Conservation (phyloP, 495 filamentous ascomycete genomes). For the Penicillium parvum region DNA sequence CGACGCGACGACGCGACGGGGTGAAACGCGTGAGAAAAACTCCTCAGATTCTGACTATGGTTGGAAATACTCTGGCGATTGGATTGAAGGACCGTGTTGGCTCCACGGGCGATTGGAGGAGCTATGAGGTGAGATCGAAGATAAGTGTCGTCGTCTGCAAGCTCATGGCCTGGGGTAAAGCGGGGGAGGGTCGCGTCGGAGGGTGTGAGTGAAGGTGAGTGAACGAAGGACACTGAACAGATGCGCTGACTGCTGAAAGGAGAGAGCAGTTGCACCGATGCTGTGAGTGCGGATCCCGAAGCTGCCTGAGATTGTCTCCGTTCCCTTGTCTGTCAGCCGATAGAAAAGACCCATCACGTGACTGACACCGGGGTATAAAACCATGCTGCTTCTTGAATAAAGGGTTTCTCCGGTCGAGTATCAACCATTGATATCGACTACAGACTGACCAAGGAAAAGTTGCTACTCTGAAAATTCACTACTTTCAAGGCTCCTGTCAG, state of each 20-base stretch:
- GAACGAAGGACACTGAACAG: conserved; percentile 4
- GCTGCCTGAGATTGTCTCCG: conserved; percentile 13
- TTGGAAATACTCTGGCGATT: neutral
- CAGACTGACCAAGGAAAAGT: too few relatives aligned
- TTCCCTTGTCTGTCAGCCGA: conserved; percentile 2
- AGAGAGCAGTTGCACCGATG: conserved; percentile 11
- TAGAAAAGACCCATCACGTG: neutral
- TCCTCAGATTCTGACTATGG: neutral
- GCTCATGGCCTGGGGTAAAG: conserved; percentile 21
- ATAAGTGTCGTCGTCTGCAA: conserved; percentile 10
- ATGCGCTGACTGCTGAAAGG: conserved; percentile 9
- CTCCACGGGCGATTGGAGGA: neutral
- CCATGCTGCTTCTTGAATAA: too few relatives aligned
- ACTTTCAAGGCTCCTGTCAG: too few relatives aligned
- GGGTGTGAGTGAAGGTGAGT: conserved; percentile 3
- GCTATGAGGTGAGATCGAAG: conserved; percentile 6
- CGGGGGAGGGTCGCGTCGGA: too few relatives aligned
- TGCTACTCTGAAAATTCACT: too few relatives aligned
- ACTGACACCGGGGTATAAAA: too few relatives aligned
- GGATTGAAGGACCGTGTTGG: neutral
- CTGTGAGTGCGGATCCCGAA: conserved; percentile 11
- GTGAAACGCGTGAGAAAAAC: neutral
- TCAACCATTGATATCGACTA: too few relatives aligned
- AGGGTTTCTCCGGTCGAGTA: too few relatives aligned
- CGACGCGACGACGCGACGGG: neutral